Evolutionary conservation across 306 rosid species (phyloP), one percentile per base, ranked within the genome.

Genomic region (Dalbergia cultrata): DNA sequence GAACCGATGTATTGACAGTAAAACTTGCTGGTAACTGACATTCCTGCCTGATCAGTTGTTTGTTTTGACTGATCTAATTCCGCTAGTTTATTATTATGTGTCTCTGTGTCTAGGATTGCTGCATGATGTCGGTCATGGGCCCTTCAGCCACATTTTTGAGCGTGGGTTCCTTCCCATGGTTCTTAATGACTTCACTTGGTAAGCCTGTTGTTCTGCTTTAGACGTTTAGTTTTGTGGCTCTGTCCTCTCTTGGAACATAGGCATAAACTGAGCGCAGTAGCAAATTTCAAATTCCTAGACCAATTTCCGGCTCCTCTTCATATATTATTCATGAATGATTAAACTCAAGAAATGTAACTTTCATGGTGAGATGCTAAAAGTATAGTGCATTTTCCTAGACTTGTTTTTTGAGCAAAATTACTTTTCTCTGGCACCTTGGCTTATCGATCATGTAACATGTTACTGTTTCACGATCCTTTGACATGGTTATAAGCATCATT

Each of bases 111-210:
- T 44, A 83, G 88, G 89, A 68, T 80, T 85, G 67, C 75, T 87
- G 70, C 90, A 88, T 83, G 90, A 87, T 82, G 88, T 87, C 52
- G 90, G 90, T 72, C 90, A 87, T 67, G 90, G 90, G 43, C 90
- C 90, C 22, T 87, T 85, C 81, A 85, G 90, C 81, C 90, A 87
- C 83, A 59, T 67, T 63, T 87, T 87, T 82, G 88, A 87, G 83
- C 72, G 43, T 4, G 85, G 72, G 77, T 82, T 87, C 74, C 90
- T 87, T 45, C 88, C 90, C 33, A 62, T 18, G 67, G 74, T 87
- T 54, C 70, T 70, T 61, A 78, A 75, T 78, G 85, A 79, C 53
- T 13, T 39, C 44, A 16, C 43, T 17, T 87, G 90, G 90, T 87
- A 80, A 79, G 63, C 82, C 35, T 79, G 18, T 50, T 59, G 34